Base-by-base conservation (phyloP, 257 asterid genomes). In the Solanum chiquidenum region DNA sequence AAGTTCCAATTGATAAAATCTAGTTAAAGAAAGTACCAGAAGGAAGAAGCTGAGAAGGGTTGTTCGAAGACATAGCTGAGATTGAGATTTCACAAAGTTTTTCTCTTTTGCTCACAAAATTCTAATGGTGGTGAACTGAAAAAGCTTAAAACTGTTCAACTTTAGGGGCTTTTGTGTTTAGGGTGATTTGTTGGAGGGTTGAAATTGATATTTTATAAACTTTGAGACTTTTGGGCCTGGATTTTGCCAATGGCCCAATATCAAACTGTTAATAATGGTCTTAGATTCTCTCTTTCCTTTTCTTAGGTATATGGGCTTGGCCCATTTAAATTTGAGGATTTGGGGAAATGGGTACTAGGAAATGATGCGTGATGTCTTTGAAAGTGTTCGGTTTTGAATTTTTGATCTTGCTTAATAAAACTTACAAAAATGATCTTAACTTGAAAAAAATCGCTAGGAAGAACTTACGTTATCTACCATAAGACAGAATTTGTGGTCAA, bases 21-120 rank as follows among this genome's bases (percentile, higher is more conserved):
- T 40, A 52, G 58, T 42, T 62, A 40, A 44, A 10, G 35, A 20
- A 86, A 69, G 83, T 25, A 95, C 96, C 98, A 72, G 98, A 95
- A 29, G 98, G 98, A 73, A 94, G 94, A 62, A 95, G 96, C 92
- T 95, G 98, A 46, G 98, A 95, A 8, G 98, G 98, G 90, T 95
- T 95, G 92, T 91, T 92, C 4, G 98, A 91, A 89, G 94, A 92
- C 94, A 91, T 91, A 42, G 84, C 29, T 74, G 20, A 35, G 31
- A 35, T 35, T 1, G 75, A 76, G 11, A 79, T 40, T 77, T 79
- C 85, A 9, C 85, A 44, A 44, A 79, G 38, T 60, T 44, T 79
- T 44, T 79, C 38, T 27, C 38, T 79, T 79, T 9, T 27, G 40
- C 27, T 79, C 25, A 16, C 40, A 44, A 31, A 44, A 79, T 31